phyloP scores from a whole-genome alignment of 1,284 basidiomycete genomes.

The Fomes fomentarius region DNA sequence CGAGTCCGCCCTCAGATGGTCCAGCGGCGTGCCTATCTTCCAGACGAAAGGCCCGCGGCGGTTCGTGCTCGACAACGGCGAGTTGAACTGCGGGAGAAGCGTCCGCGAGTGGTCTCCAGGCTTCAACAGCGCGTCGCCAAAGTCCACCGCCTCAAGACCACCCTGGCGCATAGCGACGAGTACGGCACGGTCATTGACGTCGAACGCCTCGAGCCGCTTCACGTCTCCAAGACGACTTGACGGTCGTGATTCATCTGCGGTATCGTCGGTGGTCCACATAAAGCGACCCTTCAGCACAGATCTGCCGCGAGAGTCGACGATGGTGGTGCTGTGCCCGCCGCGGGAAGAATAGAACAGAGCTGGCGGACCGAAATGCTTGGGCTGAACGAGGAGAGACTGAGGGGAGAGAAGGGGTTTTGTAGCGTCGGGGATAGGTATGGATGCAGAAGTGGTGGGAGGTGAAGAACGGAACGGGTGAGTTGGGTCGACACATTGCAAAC shows the following conservation, averaged over 20 bases:
- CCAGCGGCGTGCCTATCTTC: conserved; percentile 74
- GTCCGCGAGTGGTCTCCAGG: conserved; percentile 79
- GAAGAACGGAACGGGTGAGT: conserved; percentile 70
- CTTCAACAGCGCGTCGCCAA: conserved; percentile 72
- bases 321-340: conserved; percentile 81
- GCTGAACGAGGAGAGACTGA: conserved; percentile 80
- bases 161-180: conserved; percentile 83
- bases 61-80: conserved; percentile 60
- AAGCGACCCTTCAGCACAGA: conserved; percentile 81
- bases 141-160: conserved; percentile 76
- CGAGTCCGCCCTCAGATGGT: conserved; percentile 37
- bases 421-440: conserved; percentile 31
- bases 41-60: conserved; percentile 75
- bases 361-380: conserved; percentile 82
- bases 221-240: conserved; percentile 72
- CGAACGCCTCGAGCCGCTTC: conserved; percentile 77
- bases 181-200: conserved; percentile 70
- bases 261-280: conserved; percentile 72
- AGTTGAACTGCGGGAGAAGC: conserved; percentile 65
- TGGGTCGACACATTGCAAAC: conserved; percentile 76
- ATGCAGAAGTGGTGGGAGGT: conserved; percentile 40
- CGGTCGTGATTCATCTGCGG: conserved; percentile 44
- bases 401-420: conserved; percentile 71
- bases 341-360: conserved; percentile 86
- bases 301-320: conserved; percentile 81